These are phyloP conservation scores for Oehlia diaphana DNA, from an alignment of 192 early-diverging fungal genomes.

Conservation along the genomic window DNA sequence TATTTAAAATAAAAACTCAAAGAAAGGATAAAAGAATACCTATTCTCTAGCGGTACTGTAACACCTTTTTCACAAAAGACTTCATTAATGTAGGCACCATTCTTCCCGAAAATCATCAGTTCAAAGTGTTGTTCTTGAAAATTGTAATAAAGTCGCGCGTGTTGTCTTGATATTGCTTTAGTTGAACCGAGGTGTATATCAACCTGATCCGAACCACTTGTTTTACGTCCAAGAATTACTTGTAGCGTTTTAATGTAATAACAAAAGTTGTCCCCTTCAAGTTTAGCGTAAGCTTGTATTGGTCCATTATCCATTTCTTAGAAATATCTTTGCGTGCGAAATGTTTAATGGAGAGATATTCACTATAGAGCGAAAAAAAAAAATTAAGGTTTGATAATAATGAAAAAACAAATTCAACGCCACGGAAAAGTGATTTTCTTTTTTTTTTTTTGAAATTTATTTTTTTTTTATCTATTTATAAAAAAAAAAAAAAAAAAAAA, in stretches of 20 bases:
- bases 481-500: no score
- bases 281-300: slow-evolving; percentile 88
- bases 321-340: slow-evolving; percentile 17
- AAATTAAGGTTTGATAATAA: no score
- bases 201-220: slow-evolving; percentile 62
- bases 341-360: not conserved
- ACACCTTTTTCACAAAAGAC: slow-evolving; percentile 70
- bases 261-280: slow-evolving; percentile 79
- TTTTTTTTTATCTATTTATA: not conserved
- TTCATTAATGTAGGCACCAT: slow-evolving; percentile 87
- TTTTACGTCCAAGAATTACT: slow-evolving; percentile 75
- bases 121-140: slow-evolving; percentile 80
- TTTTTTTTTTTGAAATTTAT: not conserved
- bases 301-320: slow-evolving; percentile 44
- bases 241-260: slow-evolving; percentile 83
- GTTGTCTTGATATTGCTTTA: slow-evolving; percentile 84
- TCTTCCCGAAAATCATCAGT: slow-evolving; percentile 83
- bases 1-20: not conserved
- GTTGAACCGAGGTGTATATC: slow-evolving; percentile 84
- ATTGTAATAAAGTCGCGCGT: slow-evolving; percentile 86
- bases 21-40: slow-evolving; percentile 37
- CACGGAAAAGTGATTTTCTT: no score
- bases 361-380: no score
- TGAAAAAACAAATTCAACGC: no score
- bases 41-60: slow-evolving; percentile 63